phyloP scores from a whole-genome alignment of 169 alveolate genomes.

The Theileria annulata region DNA sequence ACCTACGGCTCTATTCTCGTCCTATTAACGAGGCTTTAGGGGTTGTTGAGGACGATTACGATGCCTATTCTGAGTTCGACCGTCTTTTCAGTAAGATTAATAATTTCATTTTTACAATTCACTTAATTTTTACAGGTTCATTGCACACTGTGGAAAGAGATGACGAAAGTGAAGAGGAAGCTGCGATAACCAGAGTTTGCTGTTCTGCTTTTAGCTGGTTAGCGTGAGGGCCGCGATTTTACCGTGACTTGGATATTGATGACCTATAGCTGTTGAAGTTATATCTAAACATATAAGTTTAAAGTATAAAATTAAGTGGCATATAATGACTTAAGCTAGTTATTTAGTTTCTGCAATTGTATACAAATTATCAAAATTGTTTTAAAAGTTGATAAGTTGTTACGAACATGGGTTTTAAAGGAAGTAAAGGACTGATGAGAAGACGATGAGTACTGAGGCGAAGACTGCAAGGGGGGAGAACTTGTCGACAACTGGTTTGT shows the following conservation, averaged over 20 bases:
- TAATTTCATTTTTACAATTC: too few species aligned
- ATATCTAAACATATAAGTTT: too few species aligned
- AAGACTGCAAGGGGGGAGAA: constrained; percentile 11
- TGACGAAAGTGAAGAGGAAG: not conserved
- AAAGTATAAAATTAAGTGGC: too few species aligned
- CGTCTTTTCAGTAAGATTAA: not conserved
- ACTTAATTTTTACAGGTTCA: too few species aligned
- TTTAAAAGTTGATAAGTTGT: constrained; percentile 4
- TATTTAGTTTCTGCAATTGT: not conserved
- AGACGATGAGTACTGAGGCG: constrained; percentile 12
- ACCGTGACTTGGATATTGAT: too few species aligned
- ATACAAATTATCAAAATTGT: constrained; percentile 1
- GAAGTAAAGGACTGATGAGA: not conserved
- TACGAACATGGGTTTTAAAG: not conserved
- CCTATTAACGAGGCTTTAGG: not conserved
- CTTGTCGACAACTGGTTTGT: constrained; percentile 12
- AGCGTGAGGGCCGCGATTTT: too few species aligned
- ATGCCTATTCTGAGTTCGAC: not conserved
- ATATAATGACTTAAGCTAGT: too few species aligned
- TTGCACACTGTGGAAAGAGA: too few species aligned
- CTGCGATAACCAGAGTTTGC: not conserved
- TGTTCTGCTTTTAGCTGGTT: not conserved
- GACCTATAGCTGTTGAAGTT: too few species aligned
- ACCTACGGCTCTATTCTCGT: not conserved
- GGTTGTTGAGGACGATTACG: not conserved